Base-by-base conservation (phyloP, 441 rosid genomes). In the Hypseocharis bilobata region DNA sequence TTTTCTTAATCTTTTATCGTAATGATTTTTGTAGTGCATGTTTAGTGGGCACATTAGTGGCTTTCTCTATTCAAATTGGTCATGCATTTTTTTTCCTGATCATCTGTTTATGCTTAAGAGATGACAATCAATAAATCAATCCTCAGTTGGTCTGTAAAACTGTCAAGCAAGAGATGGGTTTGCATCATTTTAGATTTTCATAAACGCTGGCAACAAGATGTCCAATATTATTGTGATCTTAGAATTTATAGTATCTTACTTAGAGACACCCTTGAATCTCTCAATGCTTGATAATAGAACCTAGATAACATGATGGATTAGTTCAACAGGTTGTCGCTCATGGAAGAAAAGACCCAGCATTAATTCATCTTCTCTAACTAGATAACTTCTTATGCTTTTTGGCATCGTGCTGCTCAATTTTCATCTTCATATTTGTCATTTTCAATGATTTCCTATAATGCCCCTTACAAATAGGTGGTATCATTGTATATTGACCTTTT, bases 401-500 rank as follows among this genome's bases (percentile, higher is more conserved):
- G 60, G 36, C 34, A 51, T 36, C 54, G 8, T 36, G 30, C 34
- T 65, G 59, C 59, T 54, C 52, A 51, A 27, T 17, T 69, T 63
- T 64, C 17, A 19, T 60, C 20, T 4, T 34, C 32, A 16, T 19
- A 59, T 49, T 55, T 38, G 4, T 5, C 60, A 55, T 47, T 42
- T 17, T 38, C 59, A 25, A 61, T 40, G 26, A 29, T 64, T 20
- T 28, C 59, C 22, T 38, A 67, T 26, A 29, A 40, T 57, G 64
- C 38, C 66, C 29, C 23, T 57, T 57, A 10, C 19, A 52, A 44
- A 59, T 65, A 38, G 3, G 17, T 60, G 64, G 28, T 45, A 61
- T 67, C 45, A 56, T 66, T 75, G 69, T 59, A 66, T 70, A 62
- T 65, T 66, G 62, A 57, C 56, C 45, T 40, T 44, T 1, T 65